Base-by-base conservation (phyloP, 495 filamentous ascomycete genomes). In the Hypoxylon fuscum region DNA sequence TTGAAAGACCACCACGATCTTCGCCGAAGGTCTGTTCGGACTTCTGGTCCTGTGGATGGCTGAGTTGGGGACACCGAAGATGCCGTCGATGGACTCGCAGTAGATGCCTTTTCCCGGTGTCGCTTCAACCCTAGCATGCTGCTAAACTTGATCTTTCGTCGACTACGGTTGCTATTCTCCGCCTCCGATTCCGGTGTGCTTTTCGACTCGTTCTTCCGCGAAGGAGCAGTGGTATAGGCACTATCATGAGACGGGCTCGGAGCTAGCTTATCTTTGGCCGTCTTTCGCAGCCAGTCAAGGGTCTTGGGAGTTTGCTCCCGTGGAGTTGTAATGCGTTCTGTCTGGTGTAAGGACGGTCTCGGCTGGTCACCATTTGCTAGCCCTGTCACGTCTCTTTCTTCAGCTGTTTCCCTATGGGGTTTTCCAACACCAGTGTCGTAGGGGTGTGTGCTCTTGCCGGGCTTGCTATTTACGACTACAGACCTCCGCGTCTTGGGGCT, bases 351-450 rank as follows among this genome's bases (percentile, higher is more conserved):
- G 4, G 55, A 8, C 2, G 9, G 8, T 45, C 27, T 51, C 10
- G 31, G 11, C 7, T 10, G 42, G 6, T 14, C 5, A 1, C 2
- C 3, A 15, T 8, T 18, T 34, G 21, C 17, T 31, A 4, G 15
- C 47, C 23, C 34, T 27, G 32, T 7, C 10, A 31, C 42, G 1
- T 15, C 20, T 34, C 5, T 49, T 34, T 40, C 37, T 20, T 40
- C 15, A 1, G 37, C 18, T 10, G 3, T 40, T 40, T 40, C 37
- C 18, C 8, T 6, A 18, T 5, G 9, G 14, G 37, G 15, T 1
- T 43, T 31, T 25, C 55, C 59, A 46, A 64, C n/a, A 1, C 59
- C 59, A 6, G 68, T 71, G 38, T 72, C 69, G 23, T 72, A 72
- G 0, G 69, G 69, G 15, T 72, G 62, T 12, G 62, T 72, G 29